These are phyloP conservation scores for Clavariopsis aquatica DNA, from an alignment of 495 filamentous ascomycete species.

Conservation along the genomic window DNA sequence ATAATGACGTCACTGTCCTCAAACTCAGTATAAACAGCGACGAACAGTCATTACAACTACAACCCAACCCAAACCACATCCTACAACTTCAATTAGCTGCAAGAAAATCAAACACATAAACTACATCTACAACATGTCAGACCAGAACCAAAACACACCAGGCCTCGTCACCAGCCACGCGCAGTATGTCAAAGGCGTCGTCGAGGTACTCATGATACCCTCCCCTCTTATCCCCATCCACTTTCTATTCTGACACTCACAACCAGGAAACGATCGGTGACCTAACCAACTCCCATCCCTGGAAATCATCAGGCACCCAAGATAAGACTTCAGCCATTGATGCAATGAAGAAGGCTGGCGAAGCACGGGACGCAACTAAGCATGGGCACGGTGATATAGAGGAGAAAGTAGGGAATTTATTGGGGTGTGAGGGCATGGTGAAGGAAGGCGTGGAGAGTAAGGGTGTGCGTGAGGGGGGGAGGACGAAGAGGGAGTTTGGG, in stretches of 20 bases:
- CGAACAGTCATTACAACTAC: neutral
- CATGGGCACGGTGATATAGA: slow-evolving; percentile 45
- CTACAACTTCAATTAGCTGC: neutral
- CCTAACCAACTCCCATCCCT: slow-evolving; percentile 41
- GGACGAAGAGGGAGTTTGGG: neutral
- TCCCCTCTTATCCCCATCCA: neutral
- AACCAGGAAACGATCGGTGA: slow-evolving; percentile 42
- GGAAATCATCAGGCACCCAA: slow-evolving; percentile 41
- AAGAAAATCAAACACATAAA: neutral
- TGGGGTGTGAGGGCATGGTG: slow-evolving; percentile 48
- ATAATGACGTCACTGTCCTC: neutral
- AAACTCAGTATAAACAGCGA: neutral
- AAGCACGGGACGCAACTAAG: slow-evolving; percentile 38
- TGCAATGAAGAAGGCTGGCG: slow-evolving; percentile 44
- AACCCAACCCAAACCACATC: neutral
- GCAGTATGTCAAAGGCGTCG: slow-evolving; percentile 46
- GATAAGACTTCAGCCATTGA: slow-evolving; percentile 43
- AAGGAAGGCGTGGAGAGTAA: slow-evolving; percentile 44
- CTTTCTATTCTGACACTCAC: neutral
- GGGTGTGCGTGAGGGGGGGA: slow-evolving; percentile 12
- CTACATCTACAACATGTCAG: slow-evolving; percentile 1
- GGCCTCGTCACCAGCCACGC: slow-evolving; percentile 44
- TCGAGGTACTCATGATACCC: slow-evolving; percentile 37
- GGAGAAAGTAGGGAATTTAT: slow-evolving; percentile 43
- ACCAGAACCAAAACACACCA: slow-evolving; percentile 35